phyloP scores from a whole-genome alignment of 495 filamentous ascomycete genomes.

The Lepidopterella palustris region DNA sequence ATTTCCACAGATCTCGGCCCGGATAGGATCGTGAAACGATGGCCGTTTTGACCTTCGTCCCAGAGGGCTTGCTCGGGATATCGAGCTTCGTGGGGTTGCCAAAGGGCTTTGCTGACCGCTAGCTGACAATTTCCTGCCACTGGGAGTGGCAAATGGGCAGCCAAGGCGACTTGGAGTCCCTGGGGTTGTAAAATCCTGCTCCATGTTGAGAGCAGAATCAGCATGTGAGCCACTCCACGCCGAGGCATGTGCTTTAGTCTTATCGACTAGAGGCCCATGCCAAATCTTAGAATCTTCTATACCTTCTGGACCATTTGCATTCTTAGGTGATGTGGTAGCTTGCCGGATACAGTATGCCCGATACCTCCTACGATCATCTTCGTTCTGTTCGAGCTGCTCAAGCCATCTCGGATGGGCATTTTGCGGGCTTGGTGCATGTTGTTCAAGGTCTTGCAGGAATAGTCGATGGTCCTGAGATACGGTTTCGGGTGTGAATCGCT shows the following conservation, averaged over 20 bases:
- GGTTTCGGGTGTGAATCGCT: slow-evolving; percentile 24
- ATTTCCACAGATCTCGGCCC: slow-evolving; percentile 52
- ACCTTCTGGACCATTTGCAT: background rate
- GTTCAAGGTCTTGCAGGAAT: slow-evolving; percentile 16
- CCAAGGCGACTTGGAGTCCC: slow-evolving; percentile 55
- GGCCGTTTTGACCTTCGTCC: slow-evolving; percentile 35
- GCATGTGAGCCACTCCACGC: slow-evolving; percentile 31
- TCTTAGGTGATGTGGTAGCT: slow-evolving; percentile 12
- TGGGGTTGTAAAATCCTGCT: slow-evolving; percentile 59
- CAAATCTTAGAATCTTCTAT: slow-evolving; percentile 34
- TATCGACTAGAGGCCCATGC: slow-evolving; percentile 42
- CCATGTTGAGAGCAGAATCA: slow-evolving; percentile 42
- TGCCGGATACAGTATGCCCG: slow-evolving; percentile 13
- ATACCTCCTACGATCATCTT: slow-evolving; percentile 11
- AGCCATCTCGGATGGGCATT: slow-evolving; percentile 11
- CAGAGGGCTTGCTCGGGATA: slow-evolving; percentile 33
- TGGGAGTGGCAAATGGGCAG: slow-evolving; percentile 47
- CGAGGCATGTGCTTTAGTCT: slow-evolving; percentile 26
- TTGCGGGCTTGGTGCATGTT: background rate
- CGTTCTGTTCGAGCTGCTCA: slow-evolving; percentile 15
- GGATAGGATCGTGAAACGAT: slow-evolving; percentile 50
- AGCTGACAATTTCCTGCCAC: slow-evolving; percentile 12
- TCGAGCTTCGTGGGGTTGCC: slow-evolving; percentile 29
- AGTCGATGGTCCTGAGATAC: slow-evolving; percentile 19
- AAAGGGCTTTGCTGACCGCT: slow-evolving; percentile 19